Evolutionary conservation across 805 yeast genomes (phyloP).

Genomic region (Tetrapisispora phaffii): DNA sequence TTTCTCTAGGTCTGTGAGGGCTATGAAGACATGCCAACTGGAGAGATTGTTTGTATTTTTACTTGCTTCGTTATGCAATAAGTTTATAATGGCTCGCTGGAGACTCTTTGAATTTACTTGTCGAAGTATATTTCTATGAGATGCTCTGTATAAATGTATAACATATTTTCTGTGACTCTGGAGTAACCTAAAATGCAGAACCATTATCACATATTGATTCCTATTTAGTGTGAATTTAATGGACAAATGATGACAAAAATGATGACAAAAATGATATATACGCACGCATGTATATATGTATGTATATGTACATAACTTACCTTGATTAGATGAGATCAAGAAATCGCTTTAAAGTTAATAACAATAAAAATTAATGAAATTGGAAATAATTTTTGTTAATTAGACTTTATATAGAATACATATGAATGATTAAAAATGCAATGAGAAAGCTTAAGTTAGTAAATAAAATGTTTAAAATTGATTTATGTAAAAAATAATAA

Average conservation of each 20-base stretch:
- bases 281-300: too few relatives aligned
- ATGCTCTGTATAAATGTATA: constrained; percentile 22
- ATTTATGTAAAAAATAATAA: constrained; percentile 6
- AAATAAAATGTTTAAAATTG: constrained; percentile 1
- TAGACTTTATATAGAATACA: neutral
- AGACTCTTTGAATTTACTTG: constrained; percentile 11
- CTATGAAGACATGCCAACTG: constrained; percentile 17
- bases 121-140: constrained; percentile 20
- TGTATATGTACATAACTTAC: too few relatives aligned
- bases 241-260: too few relatives aligned
- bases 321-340: too few relatives aligned
- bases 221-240: neutral
- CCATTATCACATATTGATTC: constrained; percentile 13
- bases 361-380: too few relatives aligned
- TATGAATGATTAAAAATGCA: neutral
- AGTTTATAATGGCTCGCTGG: constrained; percentile 7
- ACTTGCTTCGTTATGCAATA: constrained; percentile 4
- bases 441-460: neutral
- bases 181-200: constrained; percentile 24
- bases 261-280: too few relatives aligned
- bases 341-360: too few relatives aligned
- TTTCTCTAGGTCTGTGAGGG: constrained; percentile 9
- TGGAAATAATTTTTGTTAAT: too few relatives aligned
- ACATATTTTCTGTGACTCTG: constrained; percentile 25
- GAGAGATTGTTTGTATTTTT: constrained; percentile 19